A percentile compares a stretch with the other conserved stretches of the same genome.
Evolutionary conservation across 257 asterid species (phyloP).

Genomic region (Catharanthus roseus): DNA sequence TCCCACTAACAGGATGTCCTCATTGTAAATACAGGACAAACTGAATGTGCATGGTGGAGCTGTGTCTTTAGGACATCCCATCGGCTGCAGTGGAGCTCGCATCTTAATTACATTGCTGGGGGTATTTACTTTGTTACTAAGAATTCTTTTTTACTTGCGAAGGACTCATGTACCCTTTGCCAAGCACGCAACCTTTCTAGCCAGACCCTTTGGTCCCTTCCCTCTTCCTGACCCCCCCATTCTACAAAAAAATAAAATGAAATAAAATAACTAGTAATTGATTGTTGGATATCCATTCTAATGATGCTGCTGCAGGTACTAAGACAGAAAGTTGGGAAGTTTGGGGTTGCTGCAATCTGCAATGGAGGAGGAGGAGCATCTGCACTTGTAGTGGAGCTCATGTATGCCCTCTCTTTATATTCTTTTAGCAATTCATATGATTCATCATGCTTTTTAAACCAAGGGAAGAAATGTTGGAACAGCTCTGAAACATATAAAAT

Average conservation of each 20-base stretch:
- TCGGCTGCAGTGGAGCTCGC: constrained; percentile 97
- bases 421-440: not conserved
- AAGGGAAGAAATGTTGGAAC: not conserved
- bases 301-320: constrained; percentile 48
- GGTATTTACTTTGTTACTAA: constrained; percentile 29
- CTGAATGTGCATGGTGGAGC: constrained; percentile 90
- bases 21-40: constrained; percentile 40
- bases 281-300: not conserved
- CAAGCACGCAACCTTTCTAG: not conserved
- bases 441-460: not conserved
- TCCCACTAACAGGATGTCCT: constrained; percentile 13
- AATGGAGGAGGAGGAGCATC: constrained; percentile 99
- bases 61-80: constrained; percentile 88
- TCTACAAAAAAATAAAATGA: not conserved
- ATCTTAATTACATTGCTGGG: constrained; percentile 87
- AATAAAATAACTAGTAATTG: not conserved
- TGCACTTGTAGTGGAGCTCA: constrained; percentile 70
- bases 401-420: constrained; percentile 26
- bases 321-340: constrained; percentile 59
- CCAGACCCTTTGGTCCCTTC: not conserved
- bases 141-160: constrained; percentile 1
- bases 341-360: constrained; percentile 90
- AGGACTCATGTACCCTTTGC: too few relatives aligned
- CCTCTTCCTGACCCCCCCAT: not conserved
- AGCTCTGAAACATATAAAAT: not conserved